Base-by-base conservation (phyloP, 169 alveolate species). In the Plasmodium billcollinsi region DNA sequence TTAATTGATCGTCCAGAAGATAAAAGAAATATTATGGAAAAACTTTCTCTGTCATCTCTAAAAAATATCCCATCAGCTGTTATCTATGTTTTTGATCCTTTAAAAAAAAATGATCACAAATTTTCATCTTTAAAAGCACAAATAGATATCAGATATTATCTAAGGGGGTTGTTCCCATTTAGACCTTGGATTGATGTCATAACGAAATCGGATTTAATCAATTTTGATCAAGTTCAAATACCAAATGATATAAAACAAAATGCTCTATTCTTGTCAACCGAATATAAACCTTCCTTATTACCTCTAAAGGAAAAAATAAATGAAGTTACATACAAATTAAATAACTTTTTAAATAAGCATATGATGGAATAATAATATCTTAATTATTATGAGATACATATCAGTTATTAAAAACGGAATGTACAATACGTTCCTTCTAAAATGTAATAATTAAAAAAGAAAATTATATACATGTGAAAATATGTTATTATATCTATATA, bases 171-270 rank as follows among this genome's bases (percentile, higher is more conserved):
- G 14, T 78, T 78, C 39, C 89, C 89, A 24, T 78, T 78, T 71
- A 78, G 89, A 65, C 89, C 89, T 8, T 78, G 89, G 89, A 78
- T 78, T 66, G 89, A 78, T 66, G 89, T 78, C 26, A 59, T 78
- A 54, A 78, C 89, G 18, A 78, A 78, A 59, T 67, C 89, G 3
- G 89, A 78, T 59, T 15, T 78, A 66, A 78, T 52, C 29, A 52
- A 49, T 59, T 78, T 58, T 69, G 75, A 65, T 52, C 20, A 26
- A 33, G 74, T 78, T 29, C 26, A 78, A 43, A 11, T 78, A 8
- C 89, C 89, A 2, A 78, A 78, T 49, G 89, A 78, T 66, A 50
- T 78, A 65, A 78, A 78, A 66, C 78, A 78, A 78, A 78, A 78
- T 45, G 75, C 89, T 26, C 67, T 78, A 21, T 78, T 78, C 47